Evolutionary conservation across 495 filamentous ascomycete species (phyloP).

Genomic region (Cercophora newfieldiana): DNA sequence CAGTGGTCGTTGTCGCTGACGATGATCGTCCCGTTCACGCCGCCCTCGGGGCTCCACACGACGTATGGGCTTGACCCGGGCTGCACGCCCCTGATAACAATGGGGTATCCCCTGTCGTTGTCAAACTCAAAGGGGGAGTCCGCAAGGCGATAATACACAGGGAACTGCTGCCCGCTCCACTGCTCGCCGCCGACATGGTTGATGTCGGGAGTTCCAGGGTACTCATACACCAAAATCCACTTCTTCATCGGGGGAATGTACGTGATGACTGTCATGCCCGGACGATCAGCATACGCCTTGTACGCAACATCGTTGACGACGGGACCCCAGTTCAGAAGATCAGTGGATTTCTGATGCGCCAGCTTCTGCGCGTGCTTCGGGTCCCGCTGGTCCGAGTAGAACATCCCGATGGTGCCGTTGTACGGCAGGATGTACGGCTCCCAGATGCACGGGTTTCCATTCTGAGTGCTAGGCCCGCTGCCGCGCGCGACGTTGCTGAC

Average conservation of each 20-base stretch:
- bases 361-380: constrained; percentile 65
- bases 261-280: constrained; percentile 64
- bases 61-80: constrained; percentile 59
- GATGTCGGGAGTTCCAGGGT: constrained; percentile 22
- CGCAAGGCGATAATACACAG: constrained; percentile 56
- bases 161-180: constrained; percentile 59
- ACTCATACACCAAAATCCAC: constrained; percentile 27
- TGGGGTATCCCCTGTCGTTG: constrained; percentile 41
- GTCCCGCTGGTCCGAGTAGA: constrained; percentile 72
- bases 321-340: constrained; percentile 59
- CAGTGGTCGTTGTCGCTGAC: constrained; percentile 52
- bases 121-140: constrained; percentile 56
- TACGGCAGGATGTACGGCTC: constrained; percentile 64
- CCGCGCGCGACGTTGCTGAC: constrained; percentile 63
- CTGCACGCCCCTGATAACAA: constrained; percentile 50
- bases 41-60: constrained; percentile 54
- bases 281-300: constrained; percentile 60
- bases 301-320: constrained; percentile 63
- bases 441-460: constrained; percentile 68
- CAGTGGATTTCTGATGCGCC: constrained; percentile 59
- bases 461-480: constrained; percentile 60
- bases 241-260: constrained; percentile 27
- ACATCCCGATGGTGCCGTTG: constrained; percentile 60
- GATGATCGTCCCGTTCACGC: constrained; percentile 57
- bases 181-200: constrained; percentile 38